phyloP scores from a whole-genome alignment of 257 asterid species.

The Petrea volubilis region DNA sequence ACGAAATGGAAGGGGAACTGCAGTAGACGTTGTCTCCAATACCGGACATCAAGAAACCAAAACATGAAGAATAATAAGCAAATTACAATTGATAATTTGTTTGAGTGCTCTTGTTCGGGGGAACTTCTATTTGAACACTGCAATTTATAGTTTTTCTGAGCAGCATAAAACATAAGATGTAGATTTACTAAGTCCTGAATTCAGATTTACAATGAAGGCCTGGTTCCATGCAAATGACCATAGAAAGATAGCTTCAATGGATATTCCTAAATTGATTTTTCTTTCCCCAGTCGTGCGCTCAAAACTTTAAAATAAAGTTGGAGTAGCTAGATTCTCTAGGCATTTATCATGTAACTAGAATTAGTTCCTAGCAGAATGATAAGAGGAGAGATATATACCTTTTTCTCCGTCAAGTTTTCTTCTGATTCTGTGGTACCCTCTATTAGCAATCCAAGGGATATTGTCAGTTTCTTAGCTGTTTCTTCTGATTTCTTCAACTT shows the following conservation, averaged over 20 bases:
- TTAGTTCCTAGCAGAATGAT: neutral
- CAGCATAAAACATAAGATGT: neutral
- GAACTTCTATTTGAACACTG: neutral
- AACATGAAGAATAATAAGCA: neutral
- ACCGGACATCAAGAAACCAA: neutral
- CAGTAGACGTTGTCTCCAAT: neutral
- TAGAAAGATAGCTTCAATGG: too few species aligned
- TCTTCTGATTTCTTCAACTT: slow-evolving; percentile 55
- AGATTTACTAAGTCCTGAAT: neutral
- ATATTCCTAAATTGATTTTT: too few species aligned
- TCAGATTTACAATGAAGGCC: neutral
- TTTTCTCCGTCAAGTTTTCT: slow-evolving; percentile 28
- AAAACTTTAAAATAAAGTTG: neutral
- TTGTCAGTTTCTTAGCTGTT: slow-evolving; percentile 35
- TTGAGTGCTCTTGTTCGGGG: neutral
- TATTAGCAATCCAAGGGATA: slow-evolving; percentile 28
- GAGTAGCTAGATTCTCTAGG: neutral
- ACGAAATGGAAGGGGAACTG: neutral
- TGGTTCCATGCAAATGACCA: neutral
- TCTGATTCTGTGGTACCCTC: slow-evolving; percentile 28
- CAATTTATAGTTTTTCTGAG: neutral
- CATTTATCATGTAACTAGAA: neutral
- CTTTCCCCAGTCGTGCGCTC: neutral
- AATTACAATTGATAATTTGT: neutral
- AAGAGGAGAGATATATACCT: slow-evolving; percentile 42